A percentile compares a stretch with the other conserved stretches of the same genome.
phyloP scores from a whole-genome alignment of 352 stramenopile species.

The Phytophthora cajani region DNA sequence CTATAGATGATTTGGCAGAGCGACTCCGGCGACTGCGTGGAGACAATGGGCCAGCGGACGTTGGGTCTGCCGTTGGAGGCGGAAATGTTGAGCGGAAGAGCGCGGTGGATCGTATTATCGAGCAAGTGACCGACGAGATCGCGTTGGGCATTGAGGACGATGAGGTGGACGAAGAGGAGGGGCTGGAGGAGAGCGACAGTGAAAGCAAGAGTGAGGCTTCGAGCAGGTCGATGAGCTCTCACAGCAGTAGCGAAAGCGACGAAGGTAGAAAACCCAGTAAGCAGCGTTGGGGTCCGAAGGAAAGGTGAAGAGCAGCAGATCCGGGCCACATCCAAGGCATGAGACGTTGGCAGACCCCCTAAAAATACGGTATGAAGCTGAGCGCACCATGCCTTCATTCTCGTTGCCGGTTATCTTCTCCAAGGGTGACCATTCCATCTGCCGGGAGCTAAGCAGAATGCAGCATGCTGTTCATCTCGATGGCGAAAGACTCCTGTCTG shows the following conservation, averaged over 20 bases:
- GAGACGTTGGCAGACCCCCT: conserved; percentile 12
- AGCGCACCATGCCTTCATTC: background rate
- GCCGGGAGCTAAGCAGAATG: conserved; percentile 6
- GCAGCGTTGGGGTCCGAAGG: background rate
- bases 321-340: background rate
- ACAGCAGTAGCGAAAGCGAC: conserved; percentile 6
- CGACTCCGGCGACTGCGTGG: conserved; percentile 52
- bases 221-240: conserved; percentile 9
- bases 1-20: conserved; percentile 36
- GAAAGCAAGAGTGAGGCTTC: conserved; percentile 21
- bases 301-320: conserved; percentile 8
- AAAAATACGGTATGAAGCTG: conserved; percentile 28
- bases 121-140: conserved; percentile 69
- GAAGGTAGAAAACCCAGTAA: conserved; percentile 4
- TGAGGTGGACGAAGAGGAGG: conserved; percentile 29
- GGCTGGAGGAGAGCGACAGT: conserved; percentile 18
- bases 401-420: background rate
- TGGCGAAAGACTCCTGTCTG: conserved; percentile 25
- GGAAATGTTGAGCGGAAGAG: conserved; percentile 18
- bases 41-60: background rate
- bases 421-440: background rate
- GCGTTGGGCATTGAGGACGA: conserved; percentile 58
- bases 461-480: conserved; percentile 36
- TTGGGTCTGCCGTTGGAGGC: background rate
- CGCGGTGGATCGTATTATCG: conserved; percentile 56